Base-by-base conservation (phyloP, 2,329 filamentous ascomycete species). In the Ampelomyces quisqualis region DNA sequence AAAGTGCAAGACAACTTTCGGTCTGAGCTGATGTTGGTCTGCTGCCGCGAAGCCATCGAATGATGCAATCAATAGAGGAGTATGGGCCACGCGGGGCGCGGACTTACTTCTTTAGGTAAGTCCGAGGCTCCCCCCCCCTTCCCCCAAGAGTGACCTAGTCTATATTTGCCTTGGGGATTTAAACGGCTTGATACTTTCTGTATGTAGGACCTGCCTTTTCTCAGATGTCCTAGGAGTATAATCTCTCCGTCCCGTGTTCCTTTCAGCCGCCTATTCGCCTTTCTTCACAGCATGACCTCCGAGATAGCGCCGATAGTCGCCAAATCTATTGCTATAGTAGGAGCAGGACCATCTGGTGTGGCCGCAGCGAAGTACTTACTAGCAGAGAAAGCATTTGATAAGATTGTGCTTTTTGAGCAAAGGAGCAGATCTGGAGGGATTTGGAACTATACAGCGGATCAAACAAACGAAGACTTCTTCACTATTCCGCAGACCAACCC, bases 321-420 rank as follows among this genome's bases (percentile, higher is more conserved):
- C 34, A 75, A 75, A 45, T 79, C 70, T 31, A 75, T 95, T 51
- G 88, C 87, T 52, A 76, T 96, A 45, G 81, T 96, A 51, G 90
- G 90, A 15, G 90, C 86, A 7, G 90, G 90, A 0, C 87, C 90
- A 0, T 80, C 80, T 48, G 90, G 91, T 4, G 74, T 95, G 3
- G 80, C 85, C 18, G 82, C 85, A 17, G 88, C 88, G 38, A 93
- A 89, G 75, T 76, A 90, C 60, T 75, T 96, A 13, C 65, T 79
- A 8, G 88, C 85, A 0, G 89, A 86, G 56, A 85, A 76, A 60
- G 73, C 64, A 1, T 93, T 93, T 58, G 71, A 81, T 9, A 77
- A 74, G 20, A 83, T 97, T 45, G 79, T 83, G 45, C 69, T 96
- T 26, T 94, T 86, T 58, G 93, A 97, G 68, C 88, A 95, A 68